Percentiles rank a stretch among this genome's conserved stretches.
phyloP scores from a whole-genome alignment of 2,329 filamentous ascomycete genomes.

The Metarhizium sp. region DNA sequence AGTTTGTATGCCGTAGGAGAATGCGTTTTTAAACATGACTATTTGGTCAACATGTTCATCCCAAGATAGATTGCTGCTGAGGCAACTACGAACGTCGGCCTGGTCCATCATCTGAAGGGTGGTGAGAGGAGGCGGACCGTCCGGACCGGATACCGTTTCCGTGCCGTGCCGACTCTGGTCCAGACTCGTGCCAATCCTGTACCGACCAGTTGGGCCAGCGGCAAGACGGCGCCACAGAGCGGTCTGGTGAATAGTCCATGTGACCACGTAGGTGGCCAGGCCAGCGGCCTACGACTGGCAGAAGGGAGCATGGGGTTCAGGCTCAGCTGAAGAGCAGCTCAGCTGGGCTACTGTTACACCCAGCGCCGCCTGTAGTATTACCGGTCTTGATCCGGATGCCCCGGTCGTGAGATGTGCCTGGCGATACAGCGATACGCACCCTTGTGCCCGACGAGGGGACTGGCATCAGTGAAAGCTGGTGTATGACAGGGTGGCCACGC shows the following conservation, averaged over 20 bases:
- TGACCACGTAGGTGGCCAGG: neutral
- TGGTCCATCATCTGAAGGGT: neutral
- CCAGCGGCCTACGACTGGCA: neutral
- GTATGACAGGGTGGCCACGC: too few relatives aligned
- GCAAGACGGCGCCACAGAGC: neutral
- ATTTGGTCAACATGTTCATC: too few relatives aligned
- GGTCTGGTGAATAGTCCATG: neutral
- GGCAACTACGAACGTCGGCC: neutral
- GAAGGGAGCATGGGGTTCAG: neutral
- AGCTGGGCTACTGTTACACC: too few relatives aligned
- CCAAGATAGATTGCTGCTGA: neutral
- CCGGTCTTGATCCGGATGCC: too few relatives aligned
- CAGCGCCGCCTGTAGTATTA: too few relatives aligned
- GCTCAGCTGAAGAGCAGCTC: too few relatives aligned
- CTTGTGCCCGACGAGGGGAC: too few relatives aligned
- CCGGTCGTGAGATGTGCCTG: too few relatives aligned
- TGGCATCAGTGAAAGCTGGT: too few relatives aligned
- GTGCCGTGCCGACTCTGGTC: neutral
- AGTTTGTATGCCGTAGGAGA: neutral
- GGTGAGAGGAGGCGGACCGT: neutral
- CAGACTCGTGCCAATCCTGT: neutral
- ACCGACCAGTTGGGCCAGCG: neutral
- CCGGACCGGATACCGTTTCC: neutral
- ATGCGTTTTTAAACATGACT: neutral
- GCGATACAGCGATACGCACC: too few relatives aligned